These are phyloP conservation scores for Aspergillus sp. DNA, from an alignment of 2,329 filamentous ascomycete genomes.

Conservation along the genomic window DNA sequence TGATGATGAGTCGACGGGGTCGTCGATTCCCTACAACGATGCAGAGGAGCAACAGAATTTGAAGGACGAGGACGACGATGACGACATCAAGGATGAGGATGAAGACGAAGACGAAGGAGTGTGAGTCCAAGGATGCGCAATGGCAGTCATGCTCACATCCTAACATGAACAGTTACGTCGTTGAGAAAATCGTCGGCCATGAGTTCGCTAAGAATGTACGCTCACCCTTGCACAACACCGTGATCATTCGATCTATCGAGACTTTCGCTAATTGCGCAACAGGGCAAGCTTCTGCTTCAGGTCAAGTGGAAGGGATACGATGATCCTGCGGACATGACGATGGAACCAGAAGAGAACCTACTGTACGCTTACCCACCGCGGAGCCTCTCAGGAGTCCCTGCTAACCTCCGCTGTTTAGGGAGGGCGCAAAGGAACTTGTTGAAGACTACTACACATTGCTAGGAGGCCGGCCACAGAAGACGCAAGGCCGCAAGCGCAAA, in stretches of 20 bases:
- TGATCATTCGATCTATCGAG: neutral
- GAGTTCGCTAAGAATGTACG: constrained; percentile 35
- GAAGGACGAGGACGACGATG: constrained; percentile 18
- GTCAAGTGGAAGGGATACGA: constrained; percentile 51
- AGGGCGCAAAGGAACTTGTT: constrained; percentile 39
- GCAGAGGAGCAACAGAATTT: constrained; percentile 15
- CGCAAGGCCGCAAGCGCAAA: constrained; percentile 32
- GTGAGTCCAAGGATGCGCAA: constrained; percentile 23
- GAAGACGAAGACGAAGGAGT: constrained; percentile 33
- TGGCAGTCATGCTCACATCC: constrained; percentile 9
- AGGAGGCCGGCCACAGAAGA: constrained; percentile 39
- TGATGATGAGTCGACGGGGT: constrained; percentile 35
- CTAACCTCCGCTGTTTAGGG: constrained; percentile 25
- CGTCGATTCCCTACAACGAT: constrained; percentile 37
- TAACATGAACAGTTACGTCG: constrained; percentile 34
- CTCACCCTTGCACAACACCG: constrained; percentile 4
- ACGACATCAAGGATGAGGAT: constrained; percentile 19
- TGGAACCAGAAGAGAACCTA: constrained; percentile 46
- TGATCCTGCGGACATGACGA: constrained; percentile 41
- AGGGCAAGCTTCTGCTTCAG: constrained; percentile 38
- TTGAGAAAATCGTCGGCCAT: constrained; percentile 40
- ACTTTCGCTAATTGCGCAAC: constrained; percentile 16
- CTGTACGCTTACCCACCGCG: constrained; percentile 26
- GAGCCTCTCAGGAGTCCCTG: neutral
- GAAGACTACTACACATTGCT: constrained; percentile 40